Percentiles rank a stretch among this genome's conserved stretches.
Conservation (phyloP, 2,329 filamentous ascomycete species). For the Botryotinia globosa region DNA sequence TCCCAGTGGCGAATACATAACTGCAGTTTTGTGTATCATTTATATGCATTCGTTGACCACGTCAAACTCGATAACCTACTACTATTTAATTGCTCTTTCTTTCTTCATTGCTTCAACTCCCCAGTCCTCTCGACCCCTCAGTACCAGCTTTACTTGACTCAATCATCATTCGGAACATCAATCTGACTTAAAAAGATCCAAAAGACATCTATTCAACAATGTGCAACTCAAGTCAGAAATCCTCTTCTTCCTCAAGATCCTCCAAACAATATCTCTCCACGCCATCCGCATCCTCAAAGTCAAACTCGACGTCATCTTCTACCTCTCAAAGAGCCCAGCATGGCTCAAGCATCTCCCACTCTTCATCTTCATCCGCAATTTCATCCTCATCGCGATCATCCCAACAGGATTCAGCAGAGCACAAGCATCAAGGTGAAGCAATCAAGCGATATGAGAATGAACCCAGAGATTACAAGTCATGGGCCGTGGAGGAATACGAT, state of each 20-base stretch:
- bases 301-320: constrained; percentile 1
- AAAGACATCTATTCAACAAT: background rate
- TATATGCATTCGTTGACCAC: constrained; percentile 8
- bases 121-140: background rate
- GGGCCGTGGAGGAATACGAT: constrained; percentile 28
- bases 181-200: background rate
- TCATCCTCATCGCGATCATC: background rate
- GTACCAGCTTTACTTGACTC: background rate
- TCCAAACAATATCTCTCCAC: constrained; percentile 1
- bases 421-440: background rate
- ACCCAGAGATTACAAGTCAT: constrained; percentile 26
- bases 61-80: background rate
- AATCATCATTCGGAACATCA: background rate
- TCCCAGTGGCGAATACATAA: background rate
- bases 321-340: constrained; percentile 1
- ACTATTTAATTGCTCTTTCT: background rate
- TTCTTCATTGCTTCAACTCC: background rate
- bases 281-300: constrained; percentile 5
- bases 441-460: constrained; percentile 18
- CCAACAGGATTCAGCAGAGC: background rate
- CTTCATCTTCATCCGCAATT: background rate
- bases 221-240: background rate
- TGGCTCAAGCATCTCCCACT: background rate
- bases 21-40: background rate
- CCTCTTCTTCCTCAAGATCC: background rate